phyloP scores from a whole-genome alignment of 306 rosid genomes.

The Ormosia emarginata region DNA sequence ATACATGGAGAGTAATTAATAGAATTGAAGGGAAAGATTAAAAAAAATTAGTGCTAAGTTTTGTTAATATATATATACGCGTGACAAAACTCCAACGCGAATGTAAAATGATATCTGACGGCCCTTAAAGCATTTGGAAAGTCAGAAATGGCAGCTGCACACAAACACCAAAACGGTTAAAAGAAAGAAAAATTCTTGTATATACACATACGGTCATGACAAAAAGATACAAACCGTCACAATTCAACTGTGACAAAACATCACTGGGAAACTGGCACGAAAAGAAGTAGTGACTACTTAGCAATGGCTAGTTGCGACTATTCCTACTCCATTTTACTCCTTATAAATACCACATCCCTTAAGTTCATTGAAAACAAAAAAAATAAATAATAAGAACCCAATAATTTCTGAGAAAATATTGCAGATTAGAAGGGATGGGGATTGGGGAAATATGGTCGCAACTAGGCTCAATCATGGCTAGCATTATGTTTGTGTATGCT shows the following conservation, averaged over 20 bases:
- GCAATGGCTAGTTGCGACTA: not conserved
- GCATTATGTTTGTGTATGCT: conserved; percentile 30
- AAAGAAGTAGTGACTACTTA: not conserved
- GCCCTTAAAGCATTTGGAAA: too few species aligned
- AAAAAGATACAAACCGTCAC: too few species aligned
- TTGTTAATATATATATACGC: too few species aligned
- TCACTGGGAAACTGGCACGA: not conserved
- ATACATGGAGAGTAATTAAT: too few species aligned
- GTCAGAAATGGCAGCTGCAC: not conserved
- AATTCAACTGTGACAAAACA: not conserved
- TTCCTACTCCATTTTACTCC: not conserved
- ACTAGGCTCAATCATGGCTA: conserved; percentile 34
- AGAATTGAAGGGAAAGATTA: too few species aligned
- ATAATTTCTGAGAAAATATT: not conserved
- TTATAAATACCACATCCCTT: not conserved
- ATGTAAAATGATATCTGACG: too few species aligned
- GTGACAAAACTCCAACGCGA: too few species aligned
- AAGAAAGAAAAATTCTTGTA: too few species aligned
- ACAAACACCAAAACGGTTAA: not conserved
- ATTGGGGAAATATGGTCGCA: conserved; percentile 25
- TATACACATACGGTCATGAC: too few species aligned
- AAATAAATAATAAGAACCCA: not conserved
- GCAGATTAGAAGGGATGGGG: not conserved
- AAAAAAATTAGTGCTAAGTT: too few species aligned
- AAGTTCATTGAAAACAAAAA: not conserved